These are phyloP conservation scores for Cucurbita moschata DNA, from an alignment of 306 rosid species.

Conservation along the genomic window DNA sequence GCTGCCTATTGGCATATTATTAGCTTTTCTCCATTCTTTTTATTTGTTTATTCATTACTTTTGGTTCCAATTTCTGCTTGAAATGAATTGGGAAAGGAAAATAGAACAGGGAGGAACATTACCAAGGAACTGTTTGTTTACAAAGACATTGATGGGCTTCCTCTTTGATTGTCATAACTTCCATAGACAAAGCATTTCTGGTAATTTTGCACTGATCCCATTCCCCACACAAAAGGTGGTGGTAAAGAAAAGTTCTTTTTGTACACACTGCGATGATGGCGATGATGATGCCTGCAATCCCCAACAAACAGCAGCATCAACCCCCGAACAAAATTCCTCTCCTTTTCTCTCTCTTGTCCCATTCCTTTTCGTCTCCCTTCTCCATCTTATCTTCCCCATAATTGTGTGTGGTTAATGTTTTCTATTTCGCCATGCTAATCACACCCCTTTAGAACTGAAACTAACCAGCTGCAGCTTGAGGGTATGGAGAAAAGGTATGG, in stretches of 20 bases:
- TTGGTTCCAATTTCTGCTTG: not conserved
- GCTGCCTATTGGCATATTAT: not conserved
- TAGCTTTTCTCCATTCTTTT: not conserved
- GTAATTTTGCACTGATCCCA: slow-evolving; percentile 1
- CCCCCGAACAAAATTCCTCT: slow-evolving; percentile 4
- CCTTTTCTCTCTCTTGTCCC: slow-evolving; percentile 5
- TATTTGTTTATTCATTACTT: not conserved
- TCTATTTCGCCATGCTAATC: not conserved
- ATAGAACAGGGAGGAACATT: not conserved
- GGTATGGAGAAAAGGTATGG: slow-evolving; percentile 10
- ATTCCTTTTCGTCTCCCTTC: not conserved
- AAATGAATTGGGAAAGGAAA: not conserved
- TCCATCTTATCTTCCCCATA: slow-evolving; percentile 6
- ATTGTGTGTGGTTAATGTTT: slow-evolving; percentile 9
- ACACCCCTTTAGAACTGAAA: not conserved
- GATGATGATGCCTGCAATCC: slow-evolving; percentile 77
- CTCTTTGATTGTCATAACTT: not conserved
- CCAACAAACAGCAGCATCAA: slow-evolving; percentile 19
- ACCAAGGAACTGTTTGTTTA: not conserved
- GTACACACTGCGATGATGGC: slow-evolving; percentile 27
- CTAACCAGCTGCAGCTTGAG: not conserved
- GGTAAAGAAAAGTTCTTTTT: slow-evolving; percentile 2
- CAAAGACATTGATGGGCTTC: not conserved
- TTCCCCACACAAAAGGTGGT: slow-evolving; percentile 12
- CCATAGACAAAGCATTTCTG: not conserved